Conservation (phyloP, 2,329 filamentous ascomycete genomes). For the Setomelanomma holmii region DNA sequence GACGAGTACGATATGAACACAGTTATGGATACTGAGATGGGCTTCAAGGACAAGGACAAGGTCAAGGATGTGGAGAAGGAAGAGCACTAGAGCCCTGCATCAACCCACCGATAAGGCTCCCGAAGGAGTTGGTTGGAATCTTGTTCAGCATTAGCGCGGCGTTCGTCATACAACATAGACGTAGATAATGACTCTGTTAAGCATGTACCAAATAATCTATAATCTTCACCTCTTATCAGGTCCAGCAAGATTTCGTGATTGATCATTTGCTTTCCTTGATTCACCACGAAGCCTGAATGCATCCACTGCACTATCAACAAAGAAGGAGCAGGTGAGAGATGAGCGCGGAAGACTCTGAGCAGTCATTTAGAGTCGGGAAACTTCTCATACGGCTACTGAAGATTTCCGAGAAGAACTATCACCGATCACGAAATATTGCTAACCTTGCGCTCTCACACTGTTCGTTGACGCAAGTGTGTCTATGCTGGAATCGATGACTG, state of each 20-base stretch:
- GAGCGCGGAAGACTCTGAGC: too few relatives aligned
- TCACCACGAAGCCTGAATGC: too few relatives aligned
- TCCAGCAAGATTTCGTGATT: too few relatives aligned
- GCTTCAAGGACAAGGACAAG: slow-evolving; percentile 51
- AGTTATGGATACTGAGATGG: slow-evolving; percentile 58
- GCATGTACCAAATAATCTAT: background rate
- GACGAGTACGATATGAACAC: slow-evolving; percentile 56
- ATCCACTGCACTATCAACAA: too few relatives aligned
- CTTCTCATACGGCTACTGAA: too few relatives aligned
- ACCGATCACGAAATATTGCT: too few relatives aligned
- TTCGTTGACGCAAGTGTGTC: too few relatives aligned
- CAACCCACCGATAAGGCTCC: background rate
- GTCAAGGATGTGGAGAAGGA: slow-evolving; percentile 32
- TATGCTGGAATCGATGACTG: background rate
- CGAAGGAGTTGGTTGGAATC: background rate
- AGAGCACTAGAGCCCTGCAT: slow-evolving; percentile 7
- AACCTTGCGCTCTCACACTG: too few relatives aligned
- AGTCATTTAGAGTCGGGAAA: too few relatives aligned
- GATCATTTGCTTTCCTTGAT: too few relatives aligned
- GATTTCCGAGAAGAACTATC: too few relatives aligned
- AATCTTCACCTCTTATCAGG: background rate
- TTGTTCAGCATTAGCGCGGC: slow-evolving; percentile 7
- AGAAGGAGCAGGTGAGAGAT: too few relatives aligned
- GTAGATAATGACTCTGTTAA: background rate
- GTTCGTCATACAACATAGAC: background rate